Percentiles rank a stretch among this genome's conserved stretches.
These are phyloP conservation scores for Dendrothele bispora DNA, from an alignment of 768 basidiomycete genomes.

Conservation along the genomic window DNA sequence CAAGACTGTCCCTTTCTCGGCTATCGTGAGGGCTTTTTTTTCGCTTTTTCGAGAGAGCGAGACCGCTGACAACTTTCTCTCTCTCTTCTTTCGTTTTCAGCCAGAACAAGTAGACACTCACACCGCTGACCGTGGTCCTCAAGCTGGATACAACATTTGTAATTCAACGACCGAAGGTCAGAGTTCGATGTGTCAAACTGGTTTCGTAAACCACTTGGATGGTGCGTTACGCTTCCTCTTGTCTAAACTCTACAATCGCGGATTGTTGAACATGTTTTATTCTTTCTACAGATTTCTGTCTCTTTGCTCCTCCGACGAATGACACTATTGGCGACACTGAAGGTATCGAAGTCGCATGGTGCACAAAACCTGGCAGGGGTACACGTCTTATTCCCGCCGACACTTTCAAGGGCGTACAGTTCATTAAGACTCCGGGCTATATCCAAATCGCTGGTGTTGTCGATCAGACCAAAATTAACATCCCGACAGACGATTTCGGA, in stretches of 20 bases:
- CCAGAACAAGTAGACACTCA: no score
- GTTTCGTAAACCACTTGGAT: constrained; percentile 2
- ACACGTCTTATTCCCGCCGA: constrained; percentile 62
- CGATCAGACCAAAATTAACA: constrained; percentile 55
- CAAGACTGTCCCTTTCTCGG: constrained; percentile 7
- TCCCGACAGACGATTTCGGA: constrained; percentile 51
- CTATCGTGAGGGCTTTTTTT: constrained; percentile 1
- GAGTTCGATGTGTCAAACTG: constrained; percentile 42
- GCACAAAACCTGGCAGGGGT: constrained; percentile 59
- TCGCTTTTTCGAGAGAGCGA: no score
- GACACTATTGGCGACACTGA: constrained; percentile 62
- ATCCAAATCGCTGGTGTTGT: constrained; percentile 56
- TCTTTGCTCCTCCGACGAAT: constrained; percentile 53
- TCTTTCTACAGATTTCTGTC: constrained; percentile 49
- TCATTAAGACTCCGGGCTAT: constrained; percentile 52
- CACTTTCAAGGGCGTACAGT: constrained; percentile 56
- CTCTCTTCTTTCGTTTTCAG: no score
- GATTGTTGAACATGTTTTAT: neutral
- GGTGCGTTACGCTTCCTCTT: no score
- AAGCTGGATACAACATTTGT: constrained; percentile 51
- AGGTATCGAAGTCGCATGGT: constrained; percentile 65
- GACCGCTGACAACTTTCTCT: no score
- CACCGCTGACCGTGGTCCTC: constrained; percentile 55
- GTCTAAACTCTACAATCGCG: no score
- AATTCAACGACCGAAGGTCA: constrained; percentile 51